These are phyloP conservation scores for Flaveria robusta DNA, from an alignment of 129 eudicot genomes.

Conservation along the genomic window DNA sequence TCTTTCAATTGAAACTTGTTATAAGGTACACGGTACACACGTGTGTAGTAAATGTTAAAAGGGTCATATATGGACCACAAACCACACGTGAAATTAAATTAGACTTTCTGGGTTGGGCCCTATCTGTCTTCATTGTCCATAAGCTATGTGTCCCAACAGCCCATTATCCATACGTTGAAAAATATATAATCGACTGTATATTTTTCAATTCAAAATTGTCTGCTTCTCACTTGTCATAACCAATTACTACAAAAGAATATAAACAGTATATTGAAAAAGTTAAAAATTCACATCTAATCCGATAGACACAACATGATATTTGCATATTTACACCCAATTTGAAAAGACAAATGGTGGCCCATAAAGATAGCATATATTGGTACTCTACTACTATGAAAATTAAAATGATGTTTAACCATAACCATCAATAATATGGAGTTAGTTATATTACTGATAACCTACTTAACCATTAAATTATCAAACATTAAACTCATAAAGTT, in stretches of 20 bases:
- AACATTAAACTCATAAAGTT: too few relatives aligned
- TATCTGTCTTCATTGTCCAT: constrained; percentile 25
- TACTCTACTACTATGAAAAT: background rate
- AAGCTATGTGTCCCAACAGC: constrained; percentile 18
- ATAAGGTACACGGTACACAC: constrained; percentile 22
- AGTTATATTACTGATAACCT: too few relatives aligned
- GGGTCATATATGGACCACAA: constrained; percentile 26
- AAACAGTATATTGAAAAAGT: background rate
- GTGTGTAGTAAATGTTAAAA: constrained; percentile 10
- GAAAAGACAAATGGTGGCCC: background rate
- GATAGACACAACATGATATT: constrained; percentile 11
- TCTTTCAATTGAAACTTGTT: background rate
- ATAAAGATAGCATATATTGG: constrained; percentile 6
- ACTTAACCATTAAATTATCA: too few relatives aligned
- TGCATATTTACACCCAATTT: constrained; percentile 12
- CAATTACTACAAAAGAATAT: constrained; percentile 5
- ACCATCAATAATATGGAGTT: too few relatives aligned
- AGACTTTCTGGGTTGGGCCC: constrained; percentile 40
- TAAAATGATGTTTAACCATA: too few relatives aligned
- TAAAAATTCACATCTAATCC: background rate
- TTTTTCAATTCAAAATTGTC: background rate
- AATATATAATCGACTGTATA: background rate
- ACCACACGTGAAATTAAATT: constrained; percentile 41
- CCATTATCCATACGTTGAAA: constrained; percentile 7
- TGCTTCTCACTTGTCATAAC: constrained; percentile 13